phyloP scores from a whole-genome alignment of 495 filamentous ascomycete genomes.

The Wilcoxina mikolae region DNA sequence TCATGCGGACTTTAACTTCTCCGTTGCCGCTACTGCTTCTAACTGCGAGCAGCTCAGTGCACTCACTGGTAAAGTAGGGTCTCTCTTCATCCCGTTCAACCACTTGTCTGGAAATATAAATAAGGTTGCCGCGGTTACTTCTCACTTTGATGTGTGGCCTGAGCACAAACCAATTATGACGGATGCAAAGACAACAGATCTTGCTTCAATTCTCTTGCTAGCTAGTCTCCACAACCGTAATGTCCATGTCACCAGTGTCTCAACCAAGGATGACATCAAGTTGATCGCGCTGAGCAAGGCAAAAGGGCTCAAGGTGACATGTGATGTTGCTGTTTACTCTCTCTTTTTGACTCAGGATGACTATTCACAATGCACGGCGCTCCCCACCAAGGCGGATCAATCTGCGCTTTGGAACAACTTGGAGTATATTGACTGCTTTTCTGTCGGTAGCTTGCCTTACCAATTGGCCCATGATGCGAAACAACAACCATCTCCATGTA shows the following conservation, averaged over 20 bases:
- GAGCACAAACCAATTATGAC: conserved; percentile 71
- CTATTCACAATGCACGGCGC: conserved; percentile 49
- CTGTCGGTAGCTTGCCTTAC: conserved; percentile 67
- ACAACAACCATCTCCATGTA: conserved; percentile 41
- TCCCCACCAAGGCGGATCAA: conserved; percentile 60
- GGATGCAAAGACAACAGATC: conserved; percentile 68
- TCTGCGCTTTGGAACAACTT: conserved; percentile 66
- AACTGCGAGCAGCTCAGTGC: conserved; percentile 64
- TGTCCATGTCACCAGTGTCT: conserved; percentile 70
- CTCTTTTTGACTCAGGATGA: conserved; percentile 65
- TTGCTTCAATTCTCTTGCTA: conserved; percentile 64
- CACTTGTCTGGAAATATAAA: conserved; percentile 74
- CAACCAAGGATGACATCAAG: conserved; percentile 66
- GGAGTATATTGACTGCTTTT: conserved; percentile 67
- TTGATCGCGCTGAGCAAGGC: conserved; percentile 68
- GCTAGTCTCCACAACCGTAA: conserved; percentile 73
- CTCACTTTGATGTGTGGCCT: conserved; percentile 71
- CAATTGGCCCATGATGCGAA: conserved; percentile 51
- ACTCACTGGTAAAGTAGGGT: conserved; percentile 60
- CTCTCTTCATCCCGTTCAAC: conserved; percentile 78
- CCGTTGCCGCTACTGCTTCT: conserved; percentile 60
- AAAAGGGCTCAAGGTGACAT: conserved; percentile 71
- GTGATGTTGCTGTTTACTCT: conserved; percentile 70
- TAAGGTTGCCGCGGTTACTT: conserved; percentile 68
- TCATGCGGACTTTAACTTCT: conserved; percentile 76